phyloP scores from a whole-genome alignment of 257 asterid species.

The Solanum medicagineum region DNA sequence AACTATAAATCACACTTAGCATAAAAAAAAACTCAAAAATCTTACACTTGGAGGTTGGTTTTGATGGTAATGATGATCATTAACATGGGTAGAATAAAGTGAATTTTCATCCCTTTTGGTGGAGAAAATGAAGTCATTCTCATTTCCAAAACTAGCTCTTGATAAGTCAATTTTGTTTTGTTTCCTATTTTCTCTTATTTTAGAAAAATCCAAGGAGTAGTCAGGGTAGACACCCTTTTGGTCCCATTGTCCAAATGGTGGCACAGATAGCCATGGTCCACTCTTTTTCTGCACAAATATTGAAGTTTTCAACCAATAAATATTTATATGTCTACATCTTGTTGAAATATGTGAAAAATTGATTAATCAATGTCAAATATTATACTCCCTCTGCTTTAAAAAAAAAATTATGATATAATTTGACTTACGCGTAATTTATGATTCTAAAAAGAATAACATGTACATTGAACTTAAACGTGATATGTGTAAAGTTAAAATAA shows the following conservation, averaged over 20 bases:
- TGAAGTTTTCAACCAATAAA: background rate
- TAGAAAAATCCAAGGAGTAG: conserved; percentile 76
- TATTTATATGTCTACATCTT: background rate
- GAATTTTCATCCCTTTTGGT: conserved; percentile 21
- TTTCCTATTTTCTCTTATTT: conserved; percentile 76
- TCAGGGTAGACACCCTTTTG: conserved; percentile 69
- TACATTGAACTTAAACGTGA: too few relatives aligned
- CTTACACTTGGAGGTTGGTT: conserved; percentile 48
- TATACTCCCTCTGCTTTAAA: background rate
- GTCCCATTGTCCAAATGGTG: conserved; percentile 94
- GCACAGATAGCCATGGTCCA: conserved; percentile 73
- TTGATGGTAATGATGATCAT: conserved; percentile 23
- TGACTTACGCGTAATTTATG: too few relatives aligned
- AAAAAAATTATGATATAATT: too few relatives aligned
- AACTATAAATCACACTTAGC: background rate
- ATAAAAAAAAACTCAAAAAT: background rate
- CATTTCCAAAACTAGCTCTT: conserved; percentile 85
- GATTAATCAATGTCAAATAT: too few relatives aligned
- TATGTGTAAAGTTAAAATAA: too few relatives aligned
- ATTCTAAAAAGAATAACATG: too few relatives aligned
- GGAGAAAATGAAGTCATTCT: conserved; percentile 51
- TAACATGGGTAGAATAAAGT: conserved; percentile 9
- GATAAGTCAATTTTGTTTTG: conserved; percentile 82
- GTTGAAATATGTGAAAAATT: background rate
- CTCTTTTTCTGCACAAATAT: conserved; percentile 10